A percentile compares a stretch with the other conserved stretches of the same genome.
phyloP scores from a whole-genome alignment of 495 filamentous ascomycete genomes.

The Lophiostoma macrostomum region DNA sequence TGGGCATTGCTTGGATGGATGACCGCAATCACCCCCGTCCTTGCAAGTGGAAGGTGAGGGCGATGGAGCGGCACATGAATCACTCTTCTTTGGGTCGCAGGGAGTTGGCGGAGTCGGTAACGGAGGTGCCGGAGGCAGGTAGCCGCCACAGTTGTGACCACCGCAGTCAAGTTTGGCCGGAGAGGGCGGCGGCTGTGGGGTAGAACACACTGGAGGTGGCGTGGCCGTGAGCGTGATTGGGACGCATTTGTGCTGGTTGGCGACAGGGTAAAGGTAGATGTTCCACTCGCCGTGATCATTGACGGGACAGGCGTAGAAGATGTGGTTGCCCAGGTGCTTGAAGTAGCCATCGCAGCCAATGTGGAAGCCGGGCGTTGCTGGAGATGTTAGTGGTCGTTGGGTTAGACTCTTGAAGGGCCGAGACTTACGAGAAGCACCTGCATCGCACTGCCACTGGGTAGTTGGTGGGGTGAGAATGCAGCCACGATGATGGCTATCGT shows the following conservation, averaged over 20 bases:
- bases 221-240: slow-evolving; percentile 17
- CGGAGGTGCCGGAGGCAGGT: too few species aligned
- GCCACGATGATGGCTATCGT: slow-evolving; percentile 52
- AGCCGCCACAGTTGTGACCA: too few species aligned
- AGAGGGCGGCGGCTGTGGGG: not conserved
- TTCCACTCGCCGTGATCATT: slow-evolving; percentile 32
- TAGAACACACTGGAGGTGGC: slow-evolving; percentile 32
- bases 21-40: not conserved
- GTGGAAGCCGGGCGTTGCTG: slow-evolving; percentile 36
- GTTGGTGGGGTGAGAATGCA: slow-evolving; percentile 59
- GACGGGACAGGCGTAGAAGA: slow-evolving; percentile 35
- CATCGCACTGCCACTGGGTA: slow-evolving; percentile 65
- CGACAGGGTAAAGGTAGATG: slow-evolving; percentile 23
- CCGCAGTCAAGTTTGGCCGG: not conserved
- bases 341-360: slow-evolving; percentile 32
- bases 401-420: too few species aligned
- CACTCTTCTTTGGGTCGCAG: too few species aligned
- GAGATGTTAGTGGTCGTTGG: too few species aligned
- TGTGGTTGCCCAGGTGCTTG: slow-evolving; percentile 8
- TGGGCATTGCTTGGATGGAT: slow-evolving; percentile 37
- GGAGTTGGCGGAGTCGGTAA: too few species aligned
- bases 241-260: slow-evolving; percentile 25
- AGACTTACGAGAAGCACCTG: slow-evolving; percentile 43
- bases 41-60: too few species aligned
- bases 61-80: too few species aligned